Evolutionary conservation across 495 filamentous ascomycete genomes (phyloP), one percentile per base, ranked within the genome.

Genomic region (Podospora comata): DNA sequence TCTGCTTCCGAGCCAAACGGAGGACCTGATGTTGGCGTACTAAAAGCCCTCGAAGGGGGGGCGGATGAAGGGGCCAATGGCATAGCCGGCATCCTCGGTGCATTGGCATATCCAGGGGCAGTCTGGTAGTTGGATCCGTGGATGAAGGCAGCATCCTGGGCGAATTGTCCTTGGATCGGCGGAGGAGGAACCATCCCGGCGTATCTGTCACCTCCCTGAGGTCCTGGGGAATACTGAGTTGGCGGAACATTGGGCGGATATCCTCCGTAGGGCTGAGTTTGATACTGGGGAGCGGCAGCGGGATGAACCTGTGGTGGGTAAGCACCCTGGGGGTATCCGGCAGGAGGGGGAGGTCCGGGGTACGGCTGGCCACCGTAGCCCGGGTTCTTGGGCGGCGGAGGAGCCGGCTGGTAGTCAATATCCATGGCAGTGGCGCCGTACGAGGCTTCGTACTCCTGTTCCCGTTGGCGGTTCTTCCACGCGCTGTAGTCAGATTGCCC

Each of bases 401-500:
- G 48, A 19, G 69, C 27, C 13, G 70, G n/a, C 7, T 68, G 59
- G 44, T 71, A 75, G 62, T 77, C 75, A 68, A 77, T 60, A 30
- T 77, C 75, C 75, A 77, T 77, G 67, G 71, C 67, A 32, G 66
- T 59, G 60, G 61, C 58, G 32, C 55, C 60, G 59, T 77, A 75
- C 16, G 67, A 6, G 48, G 66, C 58, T 26, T 70, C 65, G 67
- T 64, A 71, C 13, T 68, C 30, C 28, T 73, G 68, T 68, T 72
- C 67, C 58, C 70, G 69, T 63, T 71, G 70, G 53, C 65, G 61
- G 63, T 76, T 76, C 39, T 77, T 77, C 75, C 75, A 77, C 20
- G 74, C 57, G 67, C 61, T 73, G 71, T 77, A 77, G 61, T 76
- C 73, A 69, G 73, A 66, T 62, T 68, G 67, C 30, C 72, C 74